These are phyloP conservation scores for Boechera stricta DNA, from an alignment of 345 rosid genomes.

Conservation along the genomic window DNA sequence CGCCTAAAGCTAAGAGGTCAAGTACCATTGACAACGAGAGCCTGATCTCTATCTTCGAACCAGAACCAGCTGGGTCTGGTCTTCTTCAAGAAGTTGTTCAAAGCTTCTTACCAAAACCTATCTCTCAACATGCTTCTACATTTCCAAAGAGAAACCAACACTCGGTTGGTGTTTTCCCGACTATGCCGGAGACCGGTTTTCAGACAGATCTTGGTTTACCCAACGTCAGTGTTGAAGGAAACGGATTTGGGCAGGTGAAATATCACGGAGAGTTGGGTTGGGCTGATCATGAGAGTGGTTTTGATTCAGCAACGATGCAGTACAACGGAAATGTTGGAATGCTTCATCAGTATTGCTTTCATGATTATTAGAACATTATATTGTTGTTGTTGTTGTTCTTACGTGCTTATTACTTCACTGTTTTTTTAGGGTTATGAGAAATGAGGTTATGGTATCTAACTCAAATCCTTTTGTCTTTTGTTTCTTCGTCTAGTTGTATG, in stretches of 20 bases:
- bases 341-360: conserved; percentile 39
- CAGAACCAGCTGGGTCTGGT: conserved; percentile 75
- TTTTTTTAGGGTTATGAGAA: conserved; percentile 29
- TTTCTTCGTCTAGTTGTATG: conserved; percentile 23
- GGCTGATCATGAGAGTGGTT: conserved; percentile 30
- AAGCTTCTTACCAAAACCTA: conserved; percentile 60
- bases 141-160: conserved; percentile 33
- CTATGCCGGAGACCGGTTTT: conserved; percentile 20
- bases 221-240: conserved; percentile 24
- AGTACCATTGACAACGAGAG: conserved; percentile 35
- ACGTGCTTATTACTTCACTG: conserved; percentile 8
- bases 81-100: conserved; percentile 82
- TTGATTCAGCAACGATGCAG: conserved; percentile 36
- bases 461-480: conserved; percentile 18
- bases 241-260: conserved; percentile 33
- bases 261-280: conserved; percentile 43
- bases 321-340: conserved; percentile 36
- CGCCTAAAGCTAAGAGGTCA: conserved; percentile 45
- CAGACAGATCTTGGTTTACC: conserved; percentile 25
- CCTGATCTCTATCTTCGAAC: conserved; percentile 54
- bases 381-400: conserved; percentile 17
- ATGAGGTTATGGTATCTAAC: conserved; percentile 9
- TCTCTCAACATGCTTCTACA: conserved; percentile 20
- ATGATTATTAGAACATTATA: conserved; percentile 28
- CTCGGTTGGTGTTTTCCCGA: conserved; percentile 10